Evolutionary conservation across 306 rosid species (phyloP).

Genomic region (Potentilla sterilis): DNA sequence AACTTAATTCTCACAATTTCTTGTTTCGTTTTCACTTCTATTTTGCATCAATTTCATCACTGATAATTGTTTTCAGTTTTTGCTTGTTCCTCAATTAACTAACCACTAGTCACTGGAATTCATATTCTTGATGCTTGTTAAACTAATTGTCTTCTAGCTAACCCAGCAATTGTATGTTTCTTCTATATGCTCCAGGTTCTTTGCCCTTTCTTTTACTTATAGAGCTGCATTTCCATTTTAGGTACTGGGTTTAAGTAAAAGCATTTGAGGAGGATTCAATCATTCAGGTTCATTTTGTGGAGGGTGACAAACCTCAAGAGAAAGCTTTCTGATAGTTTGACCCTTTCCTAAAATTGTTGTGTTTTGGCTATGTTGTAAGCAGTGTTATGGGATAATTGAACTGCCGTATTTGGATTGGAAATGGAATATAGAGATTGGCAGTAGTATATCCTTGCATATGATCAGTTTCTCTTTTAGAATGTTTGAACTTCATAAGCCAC

Average conservation of each 20-base stretch:
- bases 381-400: background rate
- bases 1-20: background rate
- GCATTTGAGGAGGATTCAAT: background rate
- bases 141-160: background rate
- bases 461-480: constrained; percentile 5
- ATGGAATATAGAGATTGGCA: constrained; percentile 8
- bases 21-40: background rate
- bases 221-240: constrained; percentile 1
- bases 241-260: constrained; percentile 26
- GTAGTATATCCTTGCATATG: constrained; percentile 11
- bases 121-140: background rate
- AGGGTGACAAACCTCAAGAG: constrained; percentile 19
- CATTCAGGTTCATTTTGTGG: constrained; percentile 9
- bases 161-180: background rate
- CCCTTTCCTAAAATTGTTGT: constrained; percentile 14
- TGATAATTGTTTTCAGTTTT: background rate
- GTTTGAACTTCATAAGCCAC: constrained; percentile 6
- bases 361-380: constrained; percentile 16
- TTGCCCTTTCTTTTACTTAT: background rate
- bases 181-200: background rate
- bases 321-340: constrained; percentile 18
- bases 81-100: background rate
- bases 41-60: background rate
- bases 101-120: background rate
- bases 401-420: background rate